Evolutionary conservation across 768 basidiomycete species (phyloP), one percentile per base, ranked within the genome.

Genomic region (Kwoniella botswanensis): DNA sequence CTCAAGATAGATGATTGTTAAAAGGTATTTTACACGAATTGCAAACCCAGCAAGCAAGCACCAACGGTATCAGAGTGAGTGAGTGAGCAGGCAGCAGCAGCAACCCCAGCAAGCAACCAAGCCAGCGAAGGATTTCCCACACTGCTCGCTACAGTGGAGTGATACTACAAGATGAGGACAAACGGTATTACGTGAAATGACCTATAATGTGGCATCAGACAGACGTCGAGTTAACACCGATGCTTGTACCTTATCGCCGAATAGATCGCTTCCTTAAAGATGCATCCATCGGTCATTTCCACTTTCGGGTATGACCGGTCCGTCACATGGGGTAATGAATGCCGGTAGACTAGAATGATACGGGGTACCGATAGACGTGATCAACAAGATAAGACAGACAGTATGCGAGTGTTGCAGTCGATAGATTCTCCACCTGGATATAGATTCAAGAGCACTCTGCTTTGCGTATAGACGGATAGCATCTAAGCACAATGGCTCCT

Each of bases 401-500:
- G 4, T 18, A 46, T 46, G 11, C 12, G 13, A 12, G 18, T 6
- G 2, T 17, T 46, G 6, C 44, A 46, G 44, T 46, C 44, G 4
- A 26, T 26, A 26, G 26, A 4, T 26, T 4, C 26, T 26, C 26
- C 35, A 35, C 35, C 35, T 35, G 35, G 1, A 0, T 1, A 35
- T 5, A 35, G 7, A 35, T 6, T 35, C 35, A 35, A 35, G 35
- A 35, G 35, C 35, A 35, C 35, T 35, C 26, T 26, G 3, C 2
- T 26, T 26, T 26, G 26, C 26, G 4, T 2, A 26, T 26, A 26
- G 26, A 26, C 17, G 4, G 44, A 46, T n/a, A 55, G 10, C n/a
- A n/a, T n/a, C 13, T 24, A 15, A 55, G 54, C 54, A 55, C 2
- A n/a, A 82, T 83, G 82, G 68, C 80, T 4, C 71, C 76, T n/a